A percentile compares a stretch with the other conserved stretches of the same genome.
Evolutionary conservation across 2,329 filamentous ascomycete genomes (phyloP).

Genomic region (Aspergillus candidus): DNA sequence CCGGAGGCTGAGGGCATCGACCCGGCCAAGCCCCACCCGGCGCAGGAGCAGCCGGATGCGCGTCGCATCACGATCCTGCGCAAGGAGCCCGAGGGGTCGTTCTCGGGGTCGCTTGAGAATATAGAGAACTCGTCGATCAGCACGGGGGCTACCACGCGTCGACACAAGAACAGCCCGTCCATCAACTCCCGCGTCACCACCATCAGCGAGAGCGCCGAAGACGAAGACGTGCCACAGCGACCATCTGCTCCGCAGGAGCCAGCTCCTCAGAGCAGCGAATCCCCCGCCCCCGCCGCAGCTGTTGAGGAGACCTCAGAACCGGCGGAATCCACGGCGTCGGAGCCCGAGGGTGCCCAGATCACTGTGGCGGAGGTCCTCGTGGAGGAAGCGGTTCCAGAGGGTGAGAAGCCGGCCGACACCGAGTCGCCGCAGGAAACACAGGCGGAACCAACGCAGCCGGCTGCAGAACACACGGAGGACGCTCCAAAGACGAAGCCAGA

Average conservation of each 20-base stretch:
- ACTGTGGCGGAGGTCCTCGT: not conserved
- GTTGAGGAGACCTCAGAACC: not conserved
- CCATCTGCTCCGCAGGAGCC: constrained; percentile 13
- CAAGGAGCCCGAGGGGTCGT: constrained; percentile 24
- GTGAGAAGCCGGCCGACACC: constrained; percentile 1
- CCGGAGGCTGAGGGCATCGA: constrained; percentile 85
- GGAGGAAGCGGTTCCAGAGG: constrained; percentile 1
- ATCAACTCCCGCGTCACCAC: constrained; percentile 73
- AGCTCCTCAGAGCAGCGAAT: not conserved
- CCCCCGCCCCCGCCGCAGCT: constrained; percentile 1
- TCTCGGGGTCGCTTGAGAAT: constrained; percentile 15
- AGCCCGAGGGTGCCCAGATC: no score
- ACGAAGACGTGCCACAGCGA: constrained; percentile 45
- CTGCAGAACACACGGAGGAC: not conserved
- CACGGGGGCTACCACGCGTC: constrained; percentile 65
- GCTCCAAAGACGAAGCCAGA: constrained; percentile 5
- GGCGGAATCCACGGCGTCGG: no score
- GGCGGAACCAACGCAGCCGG: not conserved
- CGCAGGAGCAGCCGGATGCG: constrained; percentile 21
- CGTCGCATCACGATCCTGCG: constrained; percentile 33
- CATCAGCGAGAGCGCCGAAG: constrained; percentile 76
- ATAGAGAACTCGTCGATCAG: constrained; percentile 45
- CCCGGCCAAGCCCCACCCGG: constrained; percentile 22
- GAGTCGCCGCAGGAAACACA: constrained; percentile 1
- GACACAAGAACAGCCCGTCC: constrained; percentile 77